phyloP scores from a whole-genome alignment of 176 grass and related monocot genomes.

The Panicum miliaceum region DNA sequence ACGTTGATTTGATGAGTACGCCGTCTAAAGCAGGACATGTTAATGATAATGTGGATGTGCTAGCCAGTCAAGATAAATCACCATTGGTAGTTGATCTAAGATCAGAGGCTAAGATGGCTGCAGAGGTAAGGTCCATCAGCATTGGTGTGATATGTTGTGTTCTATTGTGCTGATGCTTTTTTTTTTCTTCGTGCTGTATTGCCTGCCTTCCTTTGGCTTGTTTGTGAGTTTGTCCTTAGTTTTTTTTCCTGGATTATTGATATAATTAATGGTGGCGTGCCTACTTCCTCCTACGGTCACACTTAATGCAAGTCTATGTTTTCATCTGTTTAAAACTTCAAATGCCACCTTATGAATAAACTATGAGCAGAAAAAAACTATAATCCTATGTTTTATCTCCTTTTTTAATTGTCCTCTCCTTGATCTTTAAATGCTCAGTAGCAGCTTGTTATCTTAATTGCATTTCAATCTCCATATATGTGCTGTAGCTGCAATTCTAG shows the following conservation, averaged over 20 bases:
- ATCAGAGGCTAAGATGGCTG: constrained; percentile 74
- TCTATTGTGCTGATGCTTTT: constrained; percentile 11
- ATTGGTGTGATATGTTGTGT: constrained; percentile 10
- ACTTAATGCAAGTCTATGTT: background rate
- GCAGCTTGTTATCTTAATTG: background rate
- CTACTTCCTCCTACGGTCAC: constrained; percentile 7
- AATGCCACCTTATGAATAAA: constrained; percentile 26
- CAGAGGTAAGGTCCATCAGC: constrained; percentile 53
- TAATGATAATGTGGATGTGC: constrained; percentile 35
- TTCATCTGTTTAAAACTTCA: background rate
- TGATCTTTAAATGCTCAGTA: constrained; percentile 16
- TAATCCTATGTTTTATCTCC: background rate
- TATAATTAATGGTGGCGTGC: background rate
- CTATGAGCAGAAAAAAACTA: background rate
- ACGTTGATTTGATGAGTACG: constrained; percentile 35
- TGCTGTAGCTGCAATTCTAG: constrained; percentile 2
- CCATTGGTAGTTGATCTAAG: constrained; percentile 56
- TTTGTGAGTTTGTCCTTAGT: background rate
- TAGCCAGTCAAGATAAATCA: constrained; percentile 47
- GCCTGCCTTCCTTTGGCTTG: constrained; percentile 32
- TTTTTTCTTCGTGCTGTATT: background rate
- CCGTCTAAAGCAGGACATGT: constrained; percentile 40
- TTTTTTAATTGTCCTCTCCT: constrained; percentile 4
- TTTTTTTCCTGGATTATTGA: background rate
- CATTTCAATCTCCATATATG: constrained; percentile 18